These are phyloP conservation scores for Tuber magnatum DNA, from an alignment of 495 filamentous ascomycete genomes.

Conservation along the genomic window DNA sequence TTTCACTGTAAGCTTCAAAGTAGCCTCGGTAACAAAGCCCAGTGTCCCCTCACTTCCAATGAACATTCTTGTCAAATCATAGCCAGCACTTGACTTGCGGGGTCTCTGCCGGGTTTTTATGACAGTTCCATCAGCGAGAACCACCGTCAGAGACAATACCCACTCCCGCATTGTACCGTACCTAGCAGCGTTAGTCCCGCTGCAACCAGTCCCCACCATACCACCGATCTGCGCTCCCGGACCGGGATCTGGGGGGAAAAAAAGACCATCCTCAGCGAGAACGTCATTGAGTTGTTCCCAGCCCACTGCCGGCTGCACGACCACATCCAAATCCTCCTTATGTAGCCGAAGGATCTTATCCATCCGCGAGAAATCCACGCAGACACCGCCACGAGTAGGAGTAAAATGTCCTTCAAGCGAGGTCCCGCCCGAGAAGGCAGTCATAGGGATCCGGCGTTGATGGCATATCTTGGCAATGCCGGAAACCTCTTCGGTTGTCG, in stretches of 20 bases:
- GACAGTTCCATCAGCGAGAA: conserved; percentile 82
- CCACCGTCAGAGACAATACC: conserved; percentile 84
- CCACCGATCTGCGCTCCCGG: conserved; percentile 85
- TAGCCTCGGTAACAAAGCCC: conserved; percentile 80
- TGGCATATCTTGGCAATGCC: conserved; percentile 70
- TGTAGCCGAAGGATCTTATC: conserved; percentile 63
- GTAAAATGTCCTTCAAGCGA: conserved; percentile 75
- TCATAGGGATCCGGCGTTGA: conserved; percentile 61
- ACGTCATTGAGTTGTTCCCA: conserved; percentile 73
- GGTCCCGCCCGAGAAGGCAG: conserved; percentile 61
- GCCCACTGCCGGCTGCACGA: conserved; percentile 73
- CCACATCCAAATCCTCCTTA: conserved; percentile 68
- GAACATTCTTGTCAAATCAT: conserved; percentile 78
- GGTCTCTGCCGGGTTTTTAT: conserved; percentile 79
- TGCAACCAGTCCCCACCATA: conserved; percentile 92
- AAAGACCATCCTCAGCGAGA: conserved; percentile 58
- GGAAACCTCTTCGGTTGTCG: conserved; percentile 61
- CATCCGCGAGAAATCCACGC: conserved; percentile 71
- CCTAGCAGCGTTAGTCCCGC: conserved; percentile 84
- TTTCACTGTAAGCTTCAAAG: conserved; percentile 71
- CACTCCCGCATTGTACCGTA: conserved; percentile 98
- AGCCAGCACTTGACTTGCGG: conserved; percentile 75
- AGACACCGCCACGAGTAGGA: conserved; percentile 66
- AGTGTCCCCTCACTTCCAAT: conserved; percentile 90
- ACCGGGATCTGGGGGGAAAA: conserved; percentile 79